Conservation (phyloP, 495 filamentous ascomycete species). For the Staphylotrichum longicolle region DNA sequence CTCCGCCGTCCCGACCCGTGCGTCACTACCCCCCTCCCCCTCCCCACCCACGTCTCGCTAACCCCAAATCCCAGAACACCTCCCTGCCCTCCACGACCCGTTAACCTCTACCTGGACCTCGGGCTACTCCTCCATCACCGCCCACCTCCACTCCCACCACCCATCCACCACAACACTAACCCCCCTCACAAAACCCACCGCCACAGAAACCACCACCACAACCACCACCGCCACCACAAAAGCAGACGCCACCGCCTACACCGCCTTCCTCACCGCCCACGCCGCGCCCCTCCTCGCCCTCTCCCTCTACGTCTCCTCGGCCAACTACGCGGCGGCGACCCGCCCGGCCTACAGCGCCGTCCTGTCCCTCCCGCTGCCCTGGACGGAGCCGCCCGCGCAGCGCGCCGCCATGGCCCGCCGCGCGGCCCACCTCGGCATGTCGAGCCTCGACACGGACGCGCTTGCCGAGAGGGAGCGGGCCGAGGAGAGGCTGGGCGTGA, state of each 20-base stretch:
- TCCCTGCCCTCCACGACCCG: conserved; percentile 70
- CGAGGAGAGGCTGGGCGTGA: conserved; percentile 29
- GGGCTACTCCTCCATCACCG: conserved; percentile 71
- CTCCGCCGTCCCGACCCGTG: conserved; percentile 72
- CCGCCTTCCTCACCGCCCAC: conserved; percentile 62
- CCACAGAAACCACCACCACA: conserved; percentile 56
- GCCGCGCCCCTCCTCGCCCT: conserved; percentile 69
- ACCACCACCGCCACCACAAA: conserved; percentile 35
- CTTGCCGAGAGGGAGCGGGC: conserved; percentile 32
- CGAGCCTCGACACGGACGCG: conserved; percentile 47
- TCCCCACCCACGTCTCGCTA: neutral
- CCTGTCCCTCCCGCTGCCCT: conserved; percentile 79
- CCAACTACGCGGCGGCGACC: conserved; percentile 73
- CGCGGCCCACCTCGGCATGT: conserved; percentile 71
- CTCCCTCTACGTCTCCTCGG: conserved; percentile 81
- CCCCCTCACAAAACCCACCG: conserved; percentile 50
- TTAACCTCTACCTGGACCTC: conserved; percentile 54
- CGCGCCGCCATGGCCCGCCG: conserved; percentile 65
- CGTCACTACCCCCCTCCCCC: conserved; percentile 29
- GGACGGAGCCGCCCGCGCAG: conserved; percentile 66
- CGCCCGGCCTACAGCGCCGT: conserved; percentile 72
- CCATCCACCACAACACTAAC: conserved; percentile 53
- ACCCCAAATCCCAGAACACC: conserved; percentile 55
- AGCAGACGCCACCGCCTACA: conserved; percentile 69
- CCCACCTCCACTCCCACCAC: conserved; percentile 54